Conservation (phyloP, 116 monocot species). For the Papilionanthe hybrid region DNA sequence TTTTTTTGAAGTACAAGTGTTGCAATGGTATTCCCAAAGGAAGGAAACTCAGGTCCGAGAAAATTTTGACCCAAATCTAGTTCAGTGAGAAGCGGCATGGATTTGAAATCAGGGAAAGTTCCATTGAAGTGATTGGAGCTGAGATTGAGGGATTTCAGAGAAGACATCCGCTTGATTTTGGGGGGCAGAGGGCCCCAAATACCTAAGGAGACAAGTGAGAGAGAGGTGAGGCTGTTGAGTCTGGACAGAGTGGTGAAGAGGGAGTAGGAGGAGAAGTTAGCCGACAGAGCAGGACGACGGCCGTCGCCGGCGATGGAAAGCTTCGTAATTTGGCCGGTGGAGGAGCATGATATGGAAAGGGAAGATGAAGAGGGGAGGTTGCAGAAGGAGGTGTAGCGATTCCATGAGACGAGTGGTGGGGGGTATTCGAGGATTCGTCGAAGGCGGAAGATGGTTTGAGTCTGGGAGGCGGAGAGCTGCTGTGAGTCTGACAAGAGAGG, state of each 20-base stretch:
- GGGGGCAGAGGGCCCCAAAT: slow-evolving; percentile 57
- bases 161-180: slow-evolving; percentile 29
- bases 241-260: slow-evolving; percentile 68
- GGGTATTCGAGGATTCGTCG: slow-evolving; percentile 32
- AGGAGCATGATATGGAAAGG: slow-evolving; percentile 49
- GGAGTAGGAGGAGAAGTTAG: slow-evolving; percentile 55
- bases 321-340: slow-evolving; percentile 23
- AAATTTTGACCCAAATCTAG: slow-evolving; percentile 42
- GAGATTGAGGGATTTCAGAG: slow-evolving; percentile 50
- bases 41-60: slow-evolving; percentile 59
- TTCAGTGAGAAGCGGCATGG: slow-evolving; percentile 29
- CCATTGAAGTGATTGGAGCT: slow-evolving; percentile 59
- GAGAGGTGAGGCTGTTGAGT: slow-evolving; percentile 37
- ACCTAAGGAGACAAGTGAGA: slow-evolving; percentile 69
- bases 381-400: slow-evolving; percentile 33
- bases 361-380: slow-evolving; percentile 24
- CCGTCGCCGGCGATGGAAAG: slow-evolving; percentile 30
- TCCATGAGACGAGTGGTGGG: slow-evolving; percentile 18
- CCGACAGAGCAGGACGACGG: slow-evolving; percentile 21
- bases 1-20: slow-evolving; percentile 38
- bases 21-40: slow-evolving; percentile 14
- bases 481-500: slow-evolving; percentile 6
- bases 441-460: slow-evolving; percentile 28
- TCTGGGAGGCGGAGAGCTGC: slow-evolving; percentile 33
- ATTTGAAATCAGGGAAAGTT: slow-evolving; percentile 47